Base-by-base conservation (phyloP, 2,329 filamentous ascomycete species). In the Pseudogymnoascus sp. region DNA sequence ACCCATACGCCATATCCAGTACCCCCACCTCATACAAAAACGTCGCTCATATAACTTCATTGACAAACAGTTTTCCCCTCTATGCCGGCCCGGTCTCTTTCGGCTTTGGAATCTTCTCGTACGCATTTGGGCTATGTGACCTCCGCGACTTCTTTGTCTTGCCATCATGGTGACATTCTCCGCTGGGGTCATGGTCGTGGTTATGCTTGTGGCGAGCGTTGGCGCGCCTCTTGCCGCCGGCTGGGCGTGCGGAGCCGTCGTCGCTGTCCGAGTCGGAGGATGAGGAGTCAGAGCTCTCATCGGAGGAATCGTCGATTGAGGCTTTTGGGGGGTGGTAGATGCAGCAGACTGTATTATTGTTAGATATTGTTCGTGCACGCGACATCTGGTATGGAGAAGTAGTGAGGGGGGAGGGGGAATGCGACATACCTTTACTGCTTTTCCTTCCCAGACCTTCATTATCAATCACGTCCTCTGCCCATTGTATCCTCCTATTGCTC, bases 371-470 rank as follows among this genome's bases (percentile, higher is more conserved):
- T 59, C 25, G 37, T 42, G 42, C 42, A 14, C 12, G 12, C 21
- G 21, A 14, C n/a, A 23, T 44, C 18, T 44, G 40, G 10, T 44
- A 18, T 25, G 21, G 21, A 8, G 21, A 28, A 25, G 23, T 5
- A n/a, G 44, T 50, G 21, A 5, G 2, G n/a, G 25, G 10, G 10
- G n/a, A 16, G n/a, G 10, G n/a, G 16, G 4, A 28, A 16, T n/a
- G 2, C 14, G 21, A 70, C 75, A 35, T 75, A 93, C 91, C 90
- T 84, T 99, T 99, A 16, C 91, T 96, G 67, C 86, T 93, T 78
- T 97, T 99, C 76, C 90, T 90, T 6, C 92, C 92, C 75, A 97
- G 82, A 3, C 91, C 91, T 76, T 99, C 94, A 72, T 99, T 99
- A 76, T 99, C 92, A 2, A 99, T 81, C 5, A 97, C 92, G 71